Evolutionary conservation across 148 eudicot genomes (phyloP).

Genomic region (Cornus florida): DNA sequence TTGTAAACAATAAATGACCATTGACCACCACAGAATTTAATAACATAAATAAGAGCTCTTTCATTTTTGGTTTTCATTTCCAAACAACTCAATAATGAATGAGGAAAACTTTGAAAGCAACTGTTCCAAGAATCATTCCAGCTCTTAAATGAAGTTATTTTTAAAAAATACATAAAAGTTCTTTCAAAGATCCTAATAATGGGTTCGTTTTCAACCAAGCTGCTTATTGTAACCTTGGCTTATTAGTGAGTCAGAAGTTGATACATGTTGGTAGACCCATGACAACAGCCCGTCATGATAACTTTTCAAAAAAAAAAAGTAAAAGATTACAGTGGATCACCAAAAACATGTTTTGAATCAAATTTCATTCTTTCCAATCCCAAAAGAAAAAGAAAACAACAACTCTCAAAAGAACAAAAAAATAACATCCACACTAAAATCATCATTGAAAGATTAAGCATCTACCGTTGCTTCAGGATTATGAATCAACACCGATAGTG

Average conservation of each 20-base stretch:
- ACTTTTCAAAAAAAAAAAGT: not conserved
- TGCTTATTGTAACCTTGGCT: no score
- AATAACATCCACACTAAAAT: not conserved
- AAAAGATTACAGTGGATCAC: not conserved
- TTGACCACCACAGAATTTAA: not conserved
- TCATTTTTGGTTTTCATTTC: not conserved
- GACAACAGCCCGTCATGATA: not conserved
- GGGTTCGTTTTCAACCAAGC: no score
- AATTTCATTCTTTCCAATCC: no score
- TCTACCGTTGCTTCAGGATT: constrained; percentile 96
- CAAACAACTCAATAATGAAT: not conserved
- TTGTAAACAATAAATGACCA: not conserved
- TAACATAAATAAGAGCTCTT: not conserved
- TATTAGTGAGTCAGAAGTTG: no score
- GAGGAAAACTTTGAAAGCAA: not conserved
- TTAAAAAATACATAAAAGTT: not conserved
- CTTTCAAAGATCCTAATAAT: not conserved
- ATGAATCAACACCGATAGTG: constrained; percentile 79
- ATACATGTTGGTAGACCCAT: no score
- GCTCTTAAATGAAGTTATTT: not conserved
- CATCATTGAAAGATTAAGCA: constrained; percentile 18
- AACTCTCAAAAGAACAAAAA: no score
- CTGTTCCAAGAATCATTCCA: not conserved
- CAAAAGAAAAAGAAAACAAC: no score
- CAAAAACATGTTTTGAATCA: no score